Base-by-base conservation (phyloP, 2,329 filamentous ascomycete species). In the Stachybotrys chartarum region DNA sequence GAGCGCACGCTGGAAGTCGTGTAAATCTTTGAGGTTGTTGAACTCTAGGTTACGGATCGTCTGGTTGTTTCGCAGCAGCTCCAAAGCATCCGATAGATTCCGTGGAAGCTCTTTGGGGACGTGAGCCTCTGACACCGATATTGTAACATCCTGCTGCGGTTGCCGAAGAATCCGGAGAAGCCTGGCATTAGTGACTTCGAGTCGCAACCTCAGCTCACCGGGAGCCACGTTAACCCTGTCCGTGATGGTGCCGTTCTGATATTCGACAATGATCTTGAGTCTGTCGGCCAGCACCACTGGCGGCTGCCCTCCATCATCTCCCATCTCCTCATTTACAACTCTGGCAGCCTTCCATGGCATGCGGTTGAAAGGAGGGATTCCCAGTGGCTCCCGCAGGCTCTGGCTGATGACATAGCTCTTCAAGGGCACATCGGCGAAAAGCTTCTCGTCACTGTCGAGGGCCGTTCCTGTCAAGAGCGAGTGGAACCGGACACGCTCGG, bases 221-320 rank as follows among this genome's bases (percentile, higher is more conserved):
- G 86, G 86, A 2, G 80, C 86, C 63, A 95, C 78, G 62, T 96
- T 96, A 65, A 96, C 78, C 44, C 91, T 83, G 71, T 97, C 92
- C 2, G 89, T 90, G 16, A 95, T 76, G 47, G 86, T 90, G 51
- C 91, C 90, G 61, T 86, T 84, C 58, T 87, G 83, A 60, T 88
- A 90, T 56, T 91, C 85, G 35, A 90, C 78, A 54, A 95, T 80
- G 17, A 95, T 78, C 31, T 91, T 83, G 58, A 96, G 74, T 61
- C 82, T 82, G 64, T 94, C 87, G 0, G 90, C 90, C 54, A 92
- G 78, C 31, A 95, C 85, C 0, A 88, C 90, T 3, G 82, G 80
- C 1, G 84, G 77, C 39, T 78, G 75, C 39, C 84, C 83, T 47
- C 67, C 70, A 52, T 85, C 85, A 45, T 80, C 74, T 17, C 83